Evolutionary conservation across 108 stramenopile species (phyloP).

Genomic region (Skeletonema potamos): DNA sequence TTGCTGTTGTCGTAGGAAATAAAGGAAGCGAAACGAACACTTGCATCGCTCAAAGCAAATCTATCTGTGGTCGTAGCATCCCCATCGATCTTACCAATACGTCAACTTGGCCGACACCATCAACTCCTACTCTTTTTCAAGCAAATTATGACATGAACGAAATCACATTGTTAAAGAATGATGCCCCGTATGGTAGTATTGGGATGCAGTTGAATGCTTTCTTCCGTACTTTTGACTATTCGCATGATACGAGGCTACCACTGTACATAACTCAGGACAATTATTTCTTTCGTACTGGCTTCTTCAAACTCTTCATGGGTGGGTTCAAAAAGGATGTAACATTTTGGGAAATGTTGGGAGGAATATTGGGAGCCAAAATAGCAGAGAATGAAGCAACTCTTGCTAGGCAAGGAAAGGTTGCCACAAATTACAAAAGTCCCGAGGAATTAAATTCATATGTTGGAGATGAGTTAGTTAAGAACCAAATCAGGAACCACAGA

Average conservation of each 20-base stretch:
- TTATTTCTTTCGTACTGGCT: not conserved
- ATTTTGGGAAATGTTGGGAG: not conserved
- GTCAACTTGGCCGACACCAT: not conserved
- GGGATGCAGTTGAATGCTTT: conserved; percentile 4
- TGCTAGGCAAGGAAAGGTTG: not conserved
- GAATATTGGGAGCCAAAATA: not conserved
- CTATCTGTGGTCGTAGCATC: not conserved
- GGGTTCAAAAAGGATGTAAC: not conserved
- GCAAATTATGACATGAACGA: not conserved
- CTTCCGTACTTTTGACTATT: conserved; percentile 1
- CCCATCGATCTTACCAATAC: not conserved
- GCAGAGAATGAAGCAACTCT: not conserved
- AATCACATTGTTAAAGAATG: not conserved
- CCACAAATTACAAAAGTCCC: not conserved
- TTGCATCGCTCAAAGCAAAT: not conserved
- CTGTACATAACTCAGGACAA: conserved; percentile 1
- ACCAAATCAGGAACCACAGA: conserved; percentile 1
- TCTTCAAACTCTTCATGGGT: not conserved
- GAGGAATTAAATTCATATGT: not conserved
- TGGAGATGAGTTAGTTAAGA: not conserved
- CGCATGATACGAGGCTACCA: conserved; percentile 1
- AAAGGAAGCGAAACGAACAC: not conserved
- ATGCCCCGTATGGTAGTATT: not conserved
- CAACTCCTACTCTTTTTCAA: not conserved
- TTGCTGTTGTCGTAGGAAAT: not conserved